Evolutionary conservation across 768 basidiomycete genomes (phyloP).

Genomic region (Mycena haematopus): DNA sequence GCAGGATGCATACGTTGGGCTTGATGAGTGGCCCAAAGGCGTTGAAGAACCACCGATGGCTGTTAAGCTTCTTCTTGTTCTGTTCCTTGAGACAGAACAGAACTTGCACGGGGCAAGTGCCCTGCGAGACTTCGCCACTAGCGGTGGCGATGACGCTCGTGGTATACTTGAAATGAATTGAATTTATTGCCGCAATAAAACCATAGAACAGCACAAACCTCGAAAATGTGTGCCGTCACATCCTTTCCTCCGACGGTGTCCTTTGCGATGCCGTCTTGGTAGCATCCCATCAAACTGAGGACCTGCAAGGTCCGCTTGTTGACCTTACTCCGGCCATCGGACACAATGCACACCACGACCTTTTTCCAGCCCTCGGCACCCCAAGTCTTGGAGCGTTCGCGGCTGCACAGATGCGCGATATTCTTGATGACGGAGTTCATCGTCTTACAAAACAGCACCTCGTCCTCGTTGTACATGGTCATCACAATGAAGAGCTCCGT

Average conservation of each 20-base stretch:
- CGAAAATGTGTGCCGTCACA: conserved; percentile 93
- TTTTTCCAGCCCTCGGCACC: conserved; percentile 92
- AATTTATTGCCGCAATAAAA: background rate
- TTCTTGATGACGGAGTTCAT: conserved; percentile 94
- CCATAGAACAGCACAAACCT: conserved; percentile 46
- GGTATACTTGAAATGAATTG: conserved; percentile 62
- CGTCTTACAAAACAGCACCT: conserved; percentile 76
- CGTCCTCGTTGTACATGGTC: conserved; percentile 97
- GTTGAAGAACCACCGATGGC: conserved; percentile 98
- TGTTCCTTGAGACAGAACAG: conserved; percentile 94
- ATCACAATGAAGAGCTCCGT: conserved; percentile 96
- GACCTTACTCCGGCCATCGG: conserved; percentile 85
- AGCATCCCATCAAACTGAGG: conserved; percentile 83
- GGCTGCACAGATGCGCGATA: conserved; percentile 76
- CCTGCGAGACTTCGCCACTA: conserved; percentile 76
- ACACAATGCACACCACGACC: conserved; percentile 87
- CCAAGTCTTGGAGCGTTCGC: conserved; percentile 79
- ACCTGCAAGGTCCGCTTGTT: conserved; percentile 93
- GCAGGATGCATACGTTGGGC: conserved; percentile 88
- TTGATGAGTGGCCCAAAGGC: conserved; percentile 88
- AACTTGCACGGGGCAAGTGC: conserved; percentile 83
- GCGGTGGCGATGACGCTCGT: conserved; percentile 80
- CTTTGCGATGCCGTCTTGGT: conserved; percentile 90
- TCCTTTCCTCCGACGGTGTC: conserved; percentile 89
- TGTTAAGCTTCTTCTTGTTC: conserved; percentile 97